phyloP scores from a whole-genome alignment of 441 rosid genomes.

The Metrosideros polymorpha region DNA sequence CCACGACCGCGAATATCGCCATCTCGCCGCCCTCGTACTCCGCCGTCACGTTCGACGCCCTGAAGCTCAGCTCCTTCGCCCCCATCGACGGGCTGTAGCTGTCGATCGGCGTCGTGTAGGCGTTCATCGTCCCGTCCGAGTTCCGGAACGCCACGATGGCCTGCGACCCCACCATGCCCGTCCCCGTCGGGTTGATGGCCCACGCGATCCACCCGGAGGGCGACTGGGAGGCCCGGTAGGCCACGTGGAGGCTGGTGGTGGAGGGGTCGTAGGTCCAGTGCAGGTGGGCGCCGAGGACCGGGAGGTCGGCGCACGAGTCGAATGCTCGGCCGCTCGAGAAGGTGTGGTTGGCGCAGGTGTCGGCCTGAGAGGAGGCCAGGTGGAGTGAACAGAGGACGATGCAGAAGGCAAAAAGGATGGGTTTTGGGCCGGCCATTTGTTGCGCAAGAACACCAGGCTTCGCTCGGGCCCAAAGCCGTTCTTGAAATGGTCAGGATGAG shows the following conservation, averaged over 20 bases:
- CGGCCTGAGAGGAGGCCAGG: conserved; percentile 8
- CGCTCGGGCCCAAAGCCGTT: not conserved
- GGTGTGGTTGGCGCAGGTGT: conserved; percentile 13
- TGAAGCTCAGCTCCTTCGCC: conserved; percentile 14
- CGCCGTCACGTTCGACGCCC: conserved; percentile 12
- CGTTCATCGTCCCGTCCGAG: conserved; percentile 9
- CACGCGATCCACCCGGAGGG: conserved; percentile 40
- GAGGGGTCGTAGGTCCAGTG: conserved; percentile 28
- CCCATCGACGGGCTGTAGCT: conserved; percentile 19
- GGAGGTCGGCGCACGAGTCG: conserved; percentile 19
- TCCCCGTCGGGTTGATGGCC: conserved; percentile 39
- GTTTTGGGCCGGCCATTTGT: not conserved
- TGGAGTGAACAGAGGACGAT: not conserved
- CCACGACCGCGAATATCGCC: conserved; percentile 17
- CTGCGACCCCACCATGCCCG: conserved; percentile 39
- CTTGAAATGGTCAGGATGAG: not conserved
- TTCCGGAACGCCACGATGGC: conserved; percentile 30
- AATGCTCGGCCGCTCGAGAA: conserved; percentile 11
- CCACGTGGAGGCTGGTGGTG: conserved; percentile 16
- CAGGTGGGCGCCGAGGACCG: conserved; percentile 19
- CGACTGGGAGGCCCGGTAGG: conserved; percentile 24
- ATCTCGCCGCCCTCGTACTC: conserved; percentile 10
- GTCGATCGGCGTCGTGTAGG: conserved; percentile 12
- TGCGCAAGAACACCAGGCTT: not conserved
- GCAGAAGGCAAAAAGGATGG: not conserved